Conservation (phyloP, 2,329 filamentous ascomycete species). For the Nothopassalora personata region DNA sequence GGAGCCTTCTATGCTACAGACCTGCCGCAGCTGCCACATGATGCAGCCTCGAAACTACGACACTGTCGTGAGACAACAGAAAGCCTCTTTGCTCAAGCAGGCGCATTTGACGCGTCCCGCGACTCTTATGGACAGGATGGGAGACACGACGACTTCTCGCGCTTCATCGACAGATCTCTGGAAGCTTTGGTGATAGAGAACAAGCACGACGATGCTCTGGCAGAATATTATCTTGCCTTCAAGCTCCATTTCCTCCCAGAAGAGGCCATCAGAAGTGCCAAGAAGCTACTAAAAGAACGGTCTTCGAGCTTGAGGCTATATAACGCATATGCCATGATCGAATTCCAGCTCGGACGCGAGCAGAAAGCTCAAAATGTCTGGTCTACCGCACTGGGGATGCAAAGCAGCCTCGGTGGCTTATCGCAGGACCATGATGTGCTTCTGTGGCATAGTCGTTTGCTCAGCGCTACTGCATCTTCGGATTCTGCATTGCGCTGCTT, state of each 20-base stretch:
- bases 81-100: slow-evolving; percentile 9
- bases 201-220: slow-evolving; percentile 49
- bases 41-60: background rate
- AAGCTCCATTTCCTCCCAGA: slow-evolving; percentile 51
- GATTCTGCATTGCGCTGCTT: slow-evolving; percentile 40
- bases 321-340: slow-evolving; percentile 71
- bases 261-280: slow-evolving; percentile 64
- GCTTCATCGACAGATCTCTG: slow-evolving; percentile 46
- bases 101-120: slow-evolving; percentile 5
- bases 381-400: slow-evolving; percentile 59
- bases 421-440: slow-evolving; percentile 37
- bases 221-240: slow-evolving; percentile 66
- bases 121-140: background rate
- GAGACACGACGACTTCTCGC: background rate
- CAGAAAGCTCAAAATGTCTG: slow-evolving; percentile 61
- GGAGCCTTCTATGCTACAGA: background rate
- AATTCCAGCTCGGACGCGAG: slow-evolving; percentile 54
- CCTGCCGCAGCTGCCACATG: background rate
- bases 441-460: slow-evolving; percentile 61
- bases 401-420: slow-evolving; percentile 34
- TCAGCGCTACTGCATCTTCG: slow-evolving; percentile 47
- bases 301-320: slow-evolving; percentile 64
- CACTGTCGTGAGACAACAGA: slow-evolving; percentile 12
- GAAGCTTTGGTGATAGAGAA: slow-evolving; percentile 50
- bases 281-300: slow-evolving; percentile 63